These are phyloP conservation scores for Colletotrichum kahawae DNA, from an alignment of 2,329 filamentous ascomycete species.

Conservation along the genomic window DNA sequence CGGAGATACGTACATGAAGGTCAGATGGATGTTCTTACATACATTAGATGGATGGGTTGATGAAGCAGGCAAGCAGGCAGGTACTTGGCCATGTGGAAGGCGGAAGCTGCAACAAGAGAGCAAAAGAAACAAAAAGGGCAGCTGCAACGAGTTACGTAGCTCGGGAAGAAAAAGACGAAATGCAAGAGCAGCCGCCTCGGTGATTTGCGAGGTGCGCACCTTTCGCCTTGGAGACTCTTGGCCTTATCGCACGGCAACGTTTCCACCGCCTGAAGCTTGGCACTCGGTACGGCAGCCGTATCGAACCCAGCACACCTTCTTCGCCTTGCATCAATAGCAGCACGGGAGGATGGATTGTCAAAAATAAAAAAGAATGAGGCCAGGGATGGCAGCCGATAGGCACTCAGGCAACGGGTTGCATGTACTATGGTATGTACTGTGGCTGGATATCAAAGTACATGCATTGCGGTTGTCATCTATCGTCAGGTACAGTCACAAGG, in stretches of 20 bases:
- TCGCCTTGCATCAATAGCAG: neutral
- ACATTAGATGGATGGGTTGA: too few relatives aligned
- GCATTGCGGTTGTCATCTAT: neutral
- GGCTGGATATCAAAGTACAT: neutral
- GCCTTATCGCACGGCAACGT: conserved; percentile 7
- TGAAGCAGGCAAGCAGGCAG: neutral
- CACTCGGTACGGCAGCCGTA: neutral
- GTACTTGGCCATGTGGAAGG: neutral
- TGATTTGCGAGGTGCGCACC: neutral
- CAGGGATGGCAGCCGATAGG: neutral
- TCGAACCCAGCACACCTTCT: neutral
- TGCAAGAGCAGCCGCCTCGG: neutral
- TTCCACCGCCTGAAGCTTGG: conserved; percentile 7
- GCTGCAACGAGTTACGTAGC: neutral
- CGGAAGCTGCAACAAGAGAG: neutral
- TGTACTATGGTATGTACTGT: neutral
- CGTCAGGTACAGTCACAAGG: neutral
- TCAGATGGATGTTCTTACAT: neutral
- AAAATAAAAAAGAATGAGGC: neutral
- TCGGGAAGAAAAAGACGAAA: neutral
- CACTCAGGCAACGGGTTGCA: neutral
- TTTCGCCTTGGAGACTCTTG: neutral
- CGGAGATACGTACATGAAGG: neutral
- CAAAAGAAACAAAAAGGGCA: neutral
- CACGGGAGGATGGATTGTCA: neutral